Conservation (phyloP, 1,139 yeast genomes). For the Spathaspora jeffriesii region DNA sequence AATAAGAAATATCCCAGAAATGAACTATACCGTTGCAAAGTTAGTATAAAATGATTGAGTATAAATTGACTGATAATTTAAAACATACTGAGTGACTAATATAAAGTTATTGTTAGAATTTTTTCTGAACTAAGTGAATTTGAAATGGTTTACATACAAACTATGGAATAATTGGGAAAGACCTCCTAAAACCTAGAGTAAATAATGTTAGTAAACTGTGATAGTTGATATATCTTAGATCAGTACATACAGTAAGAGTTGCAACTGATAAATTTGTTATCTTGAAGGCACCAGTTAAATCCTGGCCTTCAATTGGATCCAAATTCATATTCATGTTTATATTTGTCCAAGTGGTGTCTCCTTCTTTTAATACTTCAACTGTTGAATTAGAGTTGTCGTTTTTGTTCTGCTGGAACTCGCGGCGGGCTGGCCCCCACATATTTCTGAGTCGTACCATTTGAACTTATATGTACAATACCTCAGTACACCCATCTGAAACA, state of each 20-base stretch:
- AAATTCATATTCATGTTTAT: constrained; percentile 18
- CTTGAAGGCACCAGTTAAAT: constrained; percentile 56
- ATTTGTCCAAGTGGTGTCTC: not conserved
- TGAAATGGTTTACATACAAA: constrained; percentile 38
- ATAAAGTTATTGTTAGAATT: constrained; percentile 18
- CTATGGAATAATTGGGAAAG: constrained; percentile 60
- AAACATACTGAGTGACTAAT: constrained; percentile 30
- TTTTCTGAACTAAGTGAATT: not conserved
- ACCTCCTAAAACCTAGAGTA: constrained; percentile 52
- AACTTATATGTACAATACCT: no score
- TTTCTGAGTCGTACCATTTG: no score
- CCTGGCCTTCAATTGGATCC: constrained; percentile 29
- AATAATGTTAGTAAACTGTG: constrained; percentile 19
- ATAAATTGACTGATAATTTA: not conserved
- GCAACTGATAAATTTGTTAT: constrained; percentile 67
- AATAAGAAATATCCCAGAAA: constrained; percentile 57
- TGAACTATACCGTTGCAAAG: constrained; percentile 40
- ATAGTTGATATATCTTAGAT: not conserved
- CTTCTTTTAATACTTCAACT: not conserved
- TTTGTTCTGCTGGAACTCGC: not conserved
- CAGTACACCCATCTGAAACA: no score
- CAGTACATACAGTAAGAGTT: constrained; percentile 49
- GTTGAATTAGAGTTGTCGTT: not conserved
- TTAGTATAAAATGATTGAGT: constrained; percentile 7
- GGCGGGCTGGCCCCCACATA: not conserved